A percentile compares a stretch with the other conserved stretches of the same genome.
phyloP scores from a whole-genome alignment of 1,284 basidiomycete species.

The Cystobasidium sp. region DNA sequence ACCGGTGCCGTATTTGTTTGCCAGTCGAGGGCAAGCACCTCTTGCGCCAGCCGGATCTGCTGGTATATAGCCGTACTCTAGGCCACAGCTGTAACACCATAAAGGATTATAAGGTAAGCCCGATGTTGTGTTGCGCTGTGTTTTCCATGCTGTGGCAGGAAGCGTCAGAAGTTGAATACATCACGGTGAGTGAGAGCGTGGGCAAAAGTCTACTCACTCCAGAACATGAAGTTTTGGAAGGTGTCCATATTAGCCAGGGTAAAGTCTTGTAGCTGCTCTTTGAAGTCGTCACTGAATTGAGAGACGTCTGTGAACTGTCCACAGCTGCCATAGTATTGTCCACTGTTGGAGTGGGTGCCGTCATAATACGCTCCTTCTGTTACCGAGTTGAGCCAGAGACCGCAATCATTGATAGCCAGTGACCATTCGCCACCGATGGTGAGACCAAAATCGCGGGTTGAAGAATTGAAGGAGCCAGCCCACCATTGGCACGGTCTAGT shows the following conservation, averaged over 20 bases:
- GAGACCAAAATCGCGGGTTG: conserved; percentile 52
- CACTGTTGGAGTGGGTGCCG: conserved; percentile 35
- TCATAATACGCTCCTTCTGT: conserved; percentile 37
- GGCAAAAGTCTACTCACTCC: conserved; percentile 58
- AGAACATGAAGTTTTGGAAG: conserved; percentile 81
- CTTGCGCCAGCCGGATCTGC: conserved; percentile 64
- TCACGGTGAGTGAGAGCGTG: background rate
- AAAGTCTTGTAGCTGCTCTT: conserved; percentile 38
- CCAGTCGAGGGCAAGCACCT: conserved; percentile 68
- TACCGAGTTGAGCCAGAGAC: conserved; percentile 52
- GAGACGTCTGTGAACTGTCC: conserved; percentile 46
- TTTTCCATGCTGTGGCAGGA: conserved; percentile 35
- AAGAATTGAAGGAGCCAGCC: conserved; percentile 51
- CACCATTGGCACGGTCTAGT: conserved; percentile 52
- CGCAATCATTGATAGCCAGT: conserved; percentile 51
- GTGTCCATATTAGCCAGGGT: conserved; percentile 45
- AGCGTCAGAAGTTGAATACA: background rate
- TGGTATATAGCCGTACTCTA: conserved; percentile 59
- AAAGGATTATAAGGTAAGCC: conserved; percentile 40
- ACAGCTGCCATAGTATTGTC: conserved; percentile 47
- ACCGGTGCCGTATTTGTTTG: conserved; percentile 58
- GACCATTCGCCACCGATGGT: conserved; percentile 56
- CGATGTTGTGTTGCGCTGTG: conserved; percentile 23
- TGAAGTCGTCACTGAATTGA: conserved; percentile 40
- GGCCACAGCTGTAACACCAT: conserved; percentile 43